Evolutionary conservation across 2,329 filamentous ascomycete genomes (phyloP).

Genomic region (Alternaria solani): DNA sequence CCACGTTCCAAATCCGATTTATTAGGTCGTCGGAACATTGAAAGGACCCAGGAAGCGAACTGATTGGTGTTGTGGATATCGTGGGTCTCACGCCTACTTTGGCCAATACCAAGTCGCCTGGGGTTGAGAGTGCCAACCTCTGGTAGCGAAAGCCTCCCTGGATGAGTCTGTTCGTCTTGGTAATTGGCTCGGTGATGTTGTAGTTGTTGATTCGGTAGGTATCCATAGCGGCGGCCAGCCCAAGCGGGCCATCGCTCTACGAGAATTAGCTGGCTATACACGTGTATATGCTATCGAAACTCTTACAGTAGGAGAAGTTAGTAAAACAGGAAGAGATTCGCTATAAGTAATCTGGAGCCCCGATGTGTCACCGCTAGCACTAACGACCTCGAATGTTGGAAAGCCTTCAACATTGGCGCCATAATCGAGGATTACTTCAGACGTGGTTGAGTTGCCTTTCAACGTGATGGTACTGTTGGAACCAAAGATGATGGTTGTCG

Average conservation of each 20-base stretch:
- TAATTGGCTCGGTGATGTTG: slow-evolving; percentile 37
- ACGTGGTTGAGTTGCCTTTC: neutral
- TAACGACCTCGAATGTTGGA: slow-evolving; percentile 24
- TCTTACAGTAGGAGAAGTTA: too few species aligned
- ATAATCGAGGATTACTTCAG: slow-evolving; percentile 18
- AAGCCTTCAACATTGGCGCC: slow-evolving; percentile 23
- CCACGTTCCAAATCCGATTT: slow-evolving; percentile 30
- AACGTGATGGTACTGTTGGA: neutral
- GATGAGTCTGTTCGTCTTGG: slow-evolving; percentile 47
- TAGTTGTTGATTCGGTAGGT: slow-evolving; percentile 49
- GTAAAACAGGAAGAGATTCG: too few species aligned
- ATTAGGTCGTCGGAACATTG: slow-evolving; percentile 18
- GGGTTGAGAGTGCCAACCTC: slow-evolving; percentile 47
- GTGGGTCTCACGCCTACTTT: too few species aligned
- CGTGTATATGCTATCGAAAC: too few species aligned
- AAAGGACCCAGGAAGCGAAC: too few species aligned
- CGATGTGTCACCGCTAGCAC: neutral
- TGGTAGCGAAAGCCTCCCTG: slow-evolving; percentile 51
- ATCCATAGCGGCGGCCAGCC: slow-evolving; percentile 50
- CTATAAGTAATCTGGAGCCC: too few species aligned
- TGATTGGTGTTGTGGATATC: too few species aligned
- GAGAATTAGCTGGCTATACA: neutral
- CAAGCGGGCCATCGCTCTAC: slow-evolving; percentile 45
- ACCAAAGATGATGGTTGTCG: too few species aligned
- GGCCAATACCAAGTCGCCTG: too few species aligned